These are phyloP conservation scores for Pichia sp. DNA, from an alignment of 1,139 yeast genomes.

Conservation along the genomic window DNA sequence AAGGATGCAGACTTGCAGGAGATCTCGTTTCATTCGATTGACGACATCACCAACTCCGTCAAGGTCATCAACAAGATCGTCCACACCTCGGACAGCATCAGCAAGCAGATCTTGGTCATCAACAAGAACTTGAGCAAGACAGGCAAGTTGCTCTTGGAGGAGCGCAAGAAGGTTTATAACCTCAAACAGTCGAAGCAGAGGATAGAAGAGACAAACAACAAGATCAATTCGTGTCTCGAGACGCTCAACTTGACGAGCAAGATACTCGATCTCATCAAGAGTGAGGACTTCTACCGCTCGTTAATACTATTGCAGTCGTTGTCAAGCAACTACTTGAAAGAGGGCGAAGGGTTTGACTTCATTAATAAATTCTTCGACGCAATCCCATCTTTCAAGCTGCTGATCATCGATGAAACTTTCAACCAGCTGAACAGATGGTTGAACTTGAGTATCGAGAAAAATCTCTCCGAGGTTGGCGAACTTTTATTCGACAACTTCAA, in stretches of 20 bases:
- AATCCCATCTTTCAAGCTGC: constrained; percentile 69
- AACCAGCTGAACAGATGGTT: constrained; percentile 71
- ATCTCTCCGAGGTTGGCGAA: constrained; percentile 58
- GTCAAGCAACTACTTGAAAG: constrained; percentile 59
- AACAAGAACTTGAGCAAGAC: constrained; percentile 55
- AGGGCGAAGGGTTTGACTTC: constrained; percentile 72
- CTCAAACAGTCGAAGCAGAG: constrained; percentile 56
- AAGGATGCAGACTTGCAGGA: constrained; percentile 64
- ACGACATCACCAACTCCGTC: constrained; percentile 51
- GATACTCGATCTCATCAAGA: constrained; percentile 74
- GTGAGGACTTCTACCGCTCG: constrained; percentile 79
- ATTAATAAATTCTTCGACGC: constrained; percentile 68
- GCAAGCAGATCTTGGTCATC: constrained; percentile 49
- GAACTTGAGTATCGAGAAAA: constrained; percentile 57
- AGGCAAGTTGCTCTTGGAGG: constrained; percentile 57
- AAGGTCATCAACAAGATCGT: constrained; percentile 57
- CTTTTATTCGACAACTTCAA: constrained; percentile 52
- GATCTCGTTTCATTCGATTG: constrained; percentile 60
- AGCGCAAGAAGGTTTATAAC: constrained; percentile 52
- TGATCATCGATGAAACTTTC: constrained; percentile 77
- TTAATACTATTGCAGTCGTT: constrained; percentile 78
- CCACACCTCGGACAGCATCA: constrained; percentile 49
- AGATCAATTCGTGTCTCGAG: constrained; percentile 67
- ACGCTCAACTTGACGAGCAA: constrained; percentile 83
- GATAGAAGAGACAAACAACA: constrained; percentile 59